Base-by-base conservation (phyloP, 257 asterid genomes). In the Craterostigma plantagineum region DNA sequence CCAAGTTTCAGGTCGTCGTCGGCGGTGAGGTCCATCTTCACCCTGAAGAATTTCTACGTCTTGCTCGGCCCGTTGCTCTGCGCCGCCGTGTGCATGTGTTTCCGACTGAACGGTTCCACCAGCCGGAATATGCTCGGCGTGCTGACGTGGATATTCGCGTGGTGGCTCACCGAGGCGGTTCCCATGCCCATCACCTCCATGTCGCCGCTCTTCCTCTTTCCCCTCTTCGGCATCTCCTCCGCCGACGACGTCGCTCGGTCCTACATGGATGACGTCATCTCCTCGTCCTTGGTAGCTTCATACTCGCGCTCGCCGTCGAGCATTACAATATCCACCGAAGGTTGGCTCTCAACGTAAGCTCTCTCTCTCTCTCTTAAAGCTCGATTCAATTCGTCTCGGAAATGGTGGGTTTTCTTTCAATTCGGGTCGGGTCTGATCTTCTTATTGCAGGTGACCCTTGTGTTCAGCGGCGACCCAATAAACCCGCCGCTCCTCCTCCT, bases 121-220 rank as follows among this genome's bases (percentile, higher is more conserved):
- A 66, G 93, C 66, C 47, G 73, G 54, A 78, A 75, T 38, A 86
- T 86, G 97, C 50, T 86, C 71, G 97, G 56, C 34, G 84, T 76
- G 53, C 66, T 86, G 44, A 84, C 51, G 10, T 86, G 97, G 97
- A 50, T 86, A 1, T 86, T 86, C 70, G 36, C 72, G 9, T 86
- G 97, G 97, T 86, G 94, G 94, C 42, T 78, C 47, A 67, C 97
- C 56, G 87, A 81, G 76, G 91, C 94, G 38, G 87, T 86, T 47
- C 97, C 97, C 10, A 81, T 86, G 94, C 94, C 94, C 39, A 46
- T 86, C 9, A 81, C 97, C 0, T 81, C 97, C 50, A 78, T 86
- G 94, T 46, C 97, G 7, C 97, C 94, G 54, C 59, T 86, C 14
- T 86, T 86, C 69, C 81, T 86, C 17, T 81, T 81, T 56, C 97